These are phyloP conservation scores for Saturnispora saitoi DNA, from an alignment of 805 yeast species.

Conservation along the genomic window DNA sequence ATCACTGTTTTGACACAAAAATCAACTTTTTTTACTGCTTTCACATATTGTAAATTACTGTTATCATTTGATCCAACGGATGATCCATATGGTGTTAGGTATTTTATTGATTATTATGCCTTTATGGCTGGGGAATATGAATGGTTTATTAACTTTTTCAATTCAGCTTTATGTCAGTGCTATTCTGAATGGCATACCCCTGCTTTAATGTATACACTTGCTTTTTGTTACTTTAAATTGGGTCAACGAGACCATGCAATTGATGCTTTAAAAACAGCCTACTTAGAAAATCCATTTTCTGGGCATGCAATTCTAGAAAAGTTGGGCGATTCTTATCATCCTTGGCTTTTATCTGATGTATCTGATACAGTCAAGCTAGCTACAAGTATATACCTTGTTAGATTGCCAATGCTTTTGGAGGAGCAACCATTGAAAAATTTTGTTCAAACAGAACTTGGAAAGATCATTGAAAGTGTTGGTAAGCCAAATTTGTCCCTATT, in stretches of 20 bases:
- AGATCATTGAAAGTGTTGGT: conserved; percentile 12
- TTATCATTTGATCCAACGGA: conserved; percentile 62
- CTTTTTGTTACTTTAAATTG: conserved; percentile 48
- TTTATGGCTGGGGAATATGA: conserved; percentile 54
- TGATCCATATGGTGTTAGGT: conserved; percentile 79
- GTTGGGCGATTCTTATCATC: conserved; percentile 32
- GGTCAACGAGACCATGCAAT: conserved; percentile 36
- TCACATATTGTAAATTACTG: conserved; percentile 62
- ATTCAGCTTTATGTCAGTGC: conserved; percentile 47
- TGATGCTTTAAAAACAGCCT: conserved; percentile 41
- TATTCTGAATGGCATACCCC: conserved; percentile 67
- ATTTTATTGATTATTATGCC: conserved; percentile 74
- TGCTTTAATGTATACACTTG: conserved; percentile 57
- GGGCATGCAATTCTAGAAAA: conserved; percentile 42
- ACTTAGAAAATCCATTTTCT: conserved; percentile 47
- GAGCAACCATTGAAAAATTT: conserved; percentile 39
- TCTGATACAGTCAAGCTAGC: conserved; percentile 33
- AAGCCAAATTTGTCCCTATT: conserved; percentile 14
- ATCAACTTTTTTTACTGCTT: conserved; percentile 71
- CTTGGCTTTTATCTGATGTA: conserved; percentile 22
- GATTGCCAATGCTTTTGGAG: conserved; percentile 50
- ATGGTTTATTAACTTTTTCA: conserved; percentile 49
- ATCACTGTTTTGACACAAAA: conserved; percentile 63
- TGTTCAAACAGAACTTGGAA: conserved; percentile 16
- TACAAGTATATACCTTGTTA: conserved; percentile 48